A percentile compares a stretch with the other conserved stretches of the same genome.
Evolutionary conservation across 2,329 filamentous ascomycete species (phyloP).

Genomic region (Ophiocordyceps polyrhachis-furcata): DNA sequence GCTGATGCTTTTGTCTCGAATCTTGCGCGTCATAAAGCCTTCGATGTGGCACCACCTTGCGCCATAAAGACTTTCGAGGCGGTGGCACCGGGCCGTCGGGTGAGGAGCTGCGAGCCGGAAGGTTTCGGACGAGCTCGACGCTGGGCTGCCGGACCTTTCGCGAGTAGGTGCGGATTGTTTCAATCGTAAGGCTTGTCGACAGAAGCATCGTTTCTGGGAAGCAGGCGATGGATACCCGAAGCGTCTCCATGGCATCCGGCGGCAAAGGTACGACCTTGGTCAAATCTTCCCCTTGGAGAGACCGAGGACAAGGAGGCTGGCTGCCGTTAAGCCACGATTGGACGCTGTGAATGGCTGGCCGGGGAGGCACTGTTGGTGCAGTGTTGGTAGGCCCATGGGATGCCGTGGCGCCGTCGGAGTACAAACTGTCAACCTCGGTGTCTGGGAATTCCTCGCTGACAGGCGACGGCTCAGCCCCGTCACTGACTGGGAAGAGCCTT

Average conservation of each 20-base stretch:
- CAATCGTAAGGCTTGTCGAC: slow-evolving; percentile 33
- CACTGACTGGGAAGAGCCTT: not conserved
- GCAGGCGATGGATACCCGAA: slow-evolving; percentile 32
- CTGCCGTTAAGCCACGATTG: slow-evolving; percentile 18
- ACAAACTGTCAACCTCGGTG: slow-evolving; percentile 2
- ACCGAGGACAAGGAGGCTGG: slow-evolving; percentile 11
- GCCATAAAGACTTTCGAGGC: slow-evolving; percentile 16
- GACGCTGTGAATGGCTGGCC: slow-evolving; percentile 16
- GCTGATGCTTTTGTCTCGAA: slow-evolving; percentile 1
- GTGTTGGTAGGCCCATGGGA: not conserved
- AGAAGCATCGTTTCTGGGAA: slow-evolving; percentile 42
- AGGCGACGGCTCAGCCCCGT: slow-evolving; percentile 1
- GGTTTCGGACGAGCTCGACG: slow-evolving; percentile 7
- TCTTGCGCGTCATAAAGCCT: slow-evolving; percentile 5
- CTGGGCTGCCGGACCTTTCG: slow-evolving; percentile 29
- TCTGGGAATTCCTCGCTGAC: slow-evolving; percentile 2
- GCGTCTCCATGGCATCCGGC: slow-evolving; percentile 32
- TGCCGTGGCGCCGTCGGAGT: not conserved
- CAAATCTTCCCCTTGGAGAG: slow-evolving; percentile 15
- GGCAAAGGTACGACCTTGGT: slow-evolving; percentile 28
- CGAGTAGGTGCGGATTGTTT: slow-evolving; percentile 37
- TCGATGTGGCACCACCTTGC: slow-evolving; percentile 15
- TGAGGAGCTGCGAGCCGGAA: slow-evolving; percentile 4
- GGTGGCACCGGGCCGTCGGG: slow-evolving; percentile 4
- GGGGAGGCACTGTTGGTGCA: slow-evolving; percentile 13